phyloP scores from a whole-genome alignment of 768 basidiomycete species.

The Mycena albidolilacea region DNA sequence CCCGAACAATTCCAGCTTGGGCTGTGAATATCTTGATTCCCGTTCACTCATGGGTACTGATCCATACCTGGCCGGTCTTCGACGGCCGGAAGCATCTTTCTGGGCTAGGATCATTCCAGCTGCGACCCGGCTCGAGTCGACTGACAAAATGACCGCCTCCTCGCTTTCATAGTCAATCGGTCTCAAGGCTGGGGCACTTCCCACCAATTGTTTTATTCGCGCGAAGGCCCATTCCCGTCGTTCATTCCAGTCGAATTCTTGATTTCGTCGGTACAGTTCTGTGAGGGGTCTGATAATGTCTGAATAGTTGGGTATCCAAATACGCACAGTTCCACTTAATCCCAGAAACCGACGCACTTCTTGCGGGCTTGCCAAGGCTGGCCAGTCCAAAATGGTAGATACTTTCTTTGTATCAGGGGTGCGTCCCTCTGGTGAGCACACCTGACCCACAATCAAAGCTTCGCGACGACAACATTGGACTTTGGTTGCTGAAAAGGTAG shows the following conservation, averaged over 20 bases:
- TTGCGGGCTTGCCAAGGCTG: constrained; percentile 27
- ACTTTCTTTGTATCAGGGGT: constrained; percentile 47
- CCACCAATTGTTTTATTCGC: constrained; percentile 32
- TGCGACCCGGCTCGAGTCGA: not conserved
- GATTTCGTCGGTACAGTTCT: constrained; percentile 37
- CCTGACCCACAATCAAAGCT: constrained; percentile 49
- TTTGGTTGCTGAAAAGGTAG: not conserved
- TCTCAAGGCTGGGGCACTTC: constrained; percentile 42
- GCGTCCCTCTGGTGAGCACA: constrained; percentile 49
- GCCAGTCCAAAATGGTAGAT: constrained; percentile 47
- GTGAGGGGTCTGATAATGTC: too few species aligned
- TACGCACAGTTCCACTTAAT: constrained; percentile 43
- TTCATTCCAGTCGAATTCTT: constrained; percentile 47
- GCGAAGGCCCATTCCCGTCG: constrained; percentile 42
- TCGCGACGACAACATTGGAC: constrained; percentile 42
- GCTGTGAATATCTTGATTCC: not conserved
- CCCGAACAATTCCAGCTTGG: constrained; percentile 3
- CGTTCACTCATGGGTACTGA: not conserved
- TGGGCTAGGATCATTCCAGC: constrained; percentile 29
- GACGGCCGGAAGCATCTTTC: constrained; percentile 22
- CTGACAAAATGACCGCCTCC: not conserved
- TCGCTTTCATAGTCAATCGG: constrained; percentile 51
- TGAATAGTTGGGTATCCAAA: constrained; percentile 43
- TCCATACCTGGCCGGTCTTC: constrained; percentile 38
- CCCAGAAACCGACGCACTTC: constrained; percentile 45